Base-by-base conservation (phyloP, 2,329 filamentous ascomycete genomes). In the Aspergillus hortae region DNA sequence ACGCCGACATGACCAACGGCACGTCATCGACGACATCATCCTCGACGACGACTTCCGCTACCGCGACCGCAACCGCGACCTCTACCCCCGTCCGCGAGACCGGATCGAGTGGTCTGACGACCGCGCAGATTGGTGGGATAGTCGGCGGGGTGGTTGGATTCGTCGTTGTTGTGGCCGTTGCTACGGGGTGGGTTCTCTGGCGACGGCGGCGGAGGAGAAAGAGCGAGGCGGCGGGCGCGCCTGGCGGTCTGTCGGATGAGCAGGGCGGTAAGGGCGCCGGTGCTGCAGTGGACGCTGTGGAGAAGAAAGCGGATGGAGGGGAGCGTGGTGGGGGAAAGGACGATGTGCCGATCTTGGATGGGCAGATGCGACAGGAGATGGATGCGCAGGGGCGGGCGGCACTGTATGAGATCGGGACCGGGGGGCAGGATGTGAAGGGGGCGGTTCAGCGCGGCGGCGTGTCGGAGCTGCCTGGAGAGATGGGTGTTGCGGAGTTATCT, bases 91-190 rank as follows among this genome's bases (percentile, higher is more conserved):
- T 15, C 9, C 15, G 12, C 7, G 36, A 30, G 14, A 33, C 23
- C 4, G 33, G 33, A 1, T 30, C 27, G 6, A 30, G 27, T 9
- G 27, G 27, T 3, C 45, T 54, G 15, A 35, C 48, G 1, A 25
- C 30, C 7, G 41, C 48, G 7, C 52, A 54, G 48, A 53, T 53
- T 11, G 54, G 54, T 0, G 54, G 54, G 6, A 56, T 56, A 35
- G 51, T 52, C 7, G 54, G 54, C 4, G 54, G 54, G 14, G 40
- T 56, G 10, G 47, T 56, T 3, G 54, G 51, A 4, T 51, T 44
- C 1, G 54, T 43, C 9, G 47, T 30, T 33, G 43, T 56, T 23
- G 17, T 50, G n/a, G 41, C 41, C 1, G 36, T 51, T 17, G 12
- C 51, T 12, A 19, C 36, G 6, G 17, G 44, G 35, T 54, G 25